Evolutionary conservation across 2,329 filamentous ascomycete genomes (phyloP), one percentile per base, ranked within the genome.

Genomic region (Phialocephala sp.): DNA sequence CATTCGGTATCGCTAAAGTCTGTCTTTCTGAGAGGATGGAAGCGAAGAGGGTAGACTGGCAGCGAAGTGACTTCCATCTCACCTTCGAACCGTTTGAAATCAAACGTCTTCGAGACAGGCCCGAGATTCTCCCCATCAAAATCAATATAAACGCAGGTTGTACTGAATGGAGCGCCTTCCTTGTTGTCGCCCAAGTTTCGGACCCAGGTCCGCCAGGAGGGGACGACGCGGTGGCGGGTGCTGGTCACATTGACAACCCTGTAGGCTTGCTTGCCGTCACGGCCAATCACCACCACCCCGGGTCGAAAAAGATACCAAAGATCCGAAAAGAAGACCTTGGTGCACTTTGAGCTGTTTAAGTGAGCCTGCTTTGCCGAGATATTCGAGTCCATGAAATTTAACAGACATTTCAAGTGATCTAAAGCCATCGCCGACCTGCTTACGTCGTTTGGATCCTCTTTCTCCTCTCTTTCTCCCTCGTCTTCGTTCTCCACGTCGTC

Each of bases 121-220:
- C 76, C 76, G 1, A 77, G 57, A 1, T 60, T 22, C 4, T 69
- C 70, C 0, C 77, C 77, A 39, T 79, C 75, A 59, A 77, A 79
- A 59, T 77, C 71, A 18, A 77, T 67, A 32, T 73, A 71, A 15
- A 74, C 69, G 60, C 72, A 73, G 32, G 65, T 18, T 0, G 73
- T 41, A 0, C 58, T 52, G 11, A 72, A 54, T 2, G 43, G 59
- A 14, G 59, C n/a, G 8, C n/a, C 3, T 9, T 18, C 3, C n/a
- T n/a, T 22, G 2, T 47, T 47, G 8, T n/a, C 43, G 8, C 8
- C 8, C 43, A 4, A 12, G 15, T 15, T 20, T 2, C 8, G 3
- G 8, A 8, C 8, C 12, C 2, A 56, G 11, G 4, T 47, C 2
- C 2, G 56, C 67, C 64, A 66, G 15, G 32, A 24, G 35, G 59